Evolutionary conservation across 2,329 filamentous ascomycete genomes (phyloP).

Genomic region (Colletotrichum eleusines): DNA sequence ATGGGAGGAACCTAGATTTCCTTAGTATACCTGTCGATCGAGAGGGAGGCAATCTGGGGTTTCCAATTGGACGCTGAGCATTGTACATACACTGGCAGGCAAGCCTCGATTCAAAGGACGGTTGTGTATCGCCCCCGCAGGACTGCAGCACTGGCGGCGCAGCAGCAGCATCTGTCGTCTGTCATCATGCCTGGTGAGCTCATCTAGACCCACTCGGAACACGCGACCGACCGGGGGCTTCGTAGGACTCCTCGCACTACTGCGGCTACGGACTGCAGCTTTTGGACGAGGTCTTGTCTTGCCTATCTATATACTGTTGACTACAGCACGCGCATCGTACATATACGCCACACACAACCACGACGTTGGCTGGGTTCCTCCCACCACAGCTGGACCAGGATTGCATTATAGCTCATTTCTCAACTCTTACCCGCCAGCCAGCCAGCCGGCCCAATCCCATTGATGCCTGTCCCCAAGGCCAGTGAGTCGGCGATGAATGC

Average conservation of each 20-base stretch:
- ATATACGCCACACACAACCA: background rate
- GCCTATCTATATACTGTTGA: too few relatives aligned
- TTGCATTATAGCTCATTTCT: background rate
- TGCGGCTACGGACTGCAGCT: conserved; percentile 1
- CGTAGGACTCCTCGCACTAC: background rate
- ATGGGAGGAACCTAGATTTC: conserved; percentile 7
- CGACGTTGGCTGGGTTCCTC: conserved; percentile 4
- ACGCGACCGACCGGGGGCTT: conserved; percentile 9
- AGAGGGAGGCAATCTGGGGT: conserved; percentile 1
- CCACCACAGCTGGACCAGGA: background rate
- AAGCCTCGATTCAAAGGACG: conserved; percentile 1
- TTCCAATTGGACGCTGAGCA: conserved; percentile 16
- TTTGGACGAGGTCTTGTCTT: too few relatives aligned
- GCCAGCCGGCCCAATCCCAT: too few relatives aligned
- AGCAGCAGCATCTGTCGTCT: background rate
- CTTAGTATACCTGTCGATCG: conserved; percentile 6
- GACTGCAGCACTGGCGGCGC: conserved; percentile 2
- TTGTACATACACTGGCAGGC: conserved; percentile 1
- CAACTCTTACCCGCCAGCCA: background rate
- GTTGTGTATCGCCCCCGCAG: conserved; percentile 14
- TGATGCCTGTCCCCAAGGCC: background rate
- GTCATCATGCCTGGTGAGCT: background rate
- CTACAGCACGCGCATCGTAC: too few relatives aligned
- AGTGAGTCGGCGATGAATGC: background rate
- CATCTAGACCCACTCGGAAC: conserved; percentile 26